Base-by-base conservation (phyloP, 2,329 filamentous ascomycete genomes). In the Penicillium digitatum region DNA sequence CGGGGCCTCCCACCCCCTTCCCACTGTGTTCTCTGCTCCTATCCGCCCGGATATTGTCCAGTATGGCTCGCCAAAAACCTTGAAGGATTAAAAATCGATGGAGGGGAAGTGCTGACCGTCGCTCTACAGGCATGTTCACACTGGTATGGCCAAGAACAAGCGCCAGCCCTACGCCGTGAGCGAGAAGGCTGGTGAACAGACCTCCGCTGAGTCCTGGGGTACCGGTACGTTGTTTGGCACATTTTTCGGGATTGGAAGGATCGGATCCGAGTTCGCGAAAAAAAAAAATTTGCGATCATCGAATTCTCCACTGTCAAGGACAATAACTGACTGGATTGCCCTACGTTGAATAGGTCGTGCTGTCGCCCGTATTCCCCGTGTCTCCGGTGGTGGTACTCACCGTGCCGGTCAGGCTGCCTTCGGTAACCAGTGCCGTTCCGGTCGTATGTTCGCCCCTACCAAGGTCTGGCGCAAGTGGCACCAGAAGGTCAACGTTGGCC, bases 391-490 rank as follows among this genome's bases (percentile, higher is more conserved):
- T 84, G 94, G 94, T 90, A 99, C 94, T 79, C 94, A 99, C 88
- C 93, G 94, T 86, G 94, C 94, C 76, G 94, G 94, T 84, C 94
- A 99, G 85, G 94, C 94, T 80, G 94, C 94, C 72, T 99, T 97
- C 81, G 94, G 94, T 90, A 99, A 99, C 89, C 91, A 93, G 91
- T 99, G 94, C 84, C 92, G 94, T 79, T 96, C 93, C 77, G 94
- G 95, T 84, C 94, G 94, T 83, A 99, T 99, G 94, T 99, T 99
- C 83, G 94, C 94, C 71, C 94, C 94, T 69, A 99, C 94, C 82
- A 99, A 99, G 88, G 89, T 96, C 83, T 99, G 94, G 95, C 87
- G 94, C 79, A 96, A 96, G 85, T 99, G 94, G 95, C 94, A 99
- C 86, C 86, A 96, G 85, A 97, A 97, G 91, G 86, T 99, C 87